Evolutionary conservation across 495 filamentous ascomycete species (phyloP), one percentile per base, ranked within the genome.

Genomic region (Penicillium cinerascens): DNA sequence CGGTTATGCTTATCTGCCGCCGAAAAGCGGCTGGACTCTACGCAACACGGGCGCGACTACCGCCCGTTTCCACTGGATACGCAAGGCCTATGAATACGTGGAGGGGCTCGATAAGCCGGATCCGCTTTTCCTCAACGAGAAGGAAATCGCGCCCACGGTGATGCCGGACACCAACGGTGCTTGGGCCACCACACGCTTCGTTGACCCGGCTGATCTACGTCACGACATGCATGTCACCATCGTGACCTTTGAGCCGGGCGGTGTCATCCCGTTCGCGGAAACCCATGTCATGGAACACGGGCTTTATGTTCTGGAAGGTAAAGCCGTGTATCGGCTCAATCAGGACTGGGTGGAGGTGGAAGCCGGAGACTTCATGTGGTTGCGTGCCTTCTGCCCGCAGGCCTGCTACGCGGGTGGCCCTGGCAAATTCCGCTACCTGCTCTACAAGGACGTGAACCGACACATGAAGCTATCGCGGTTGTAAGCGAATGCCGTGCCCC

Each of bases 321-420:
- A 66, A 44, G 63, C 63, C 20, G 63, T 66, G 7, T 66, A 66
- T 42, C 57, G 63, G 3, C 60, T 66, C 0, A 66, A 66, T 16
- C 63, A 66, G 54, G 63, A 66, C 45, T 66, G 63, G 60, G 63
- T 66, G 11, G 63, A 66, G 52, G 60, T 66, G 23, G 63, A 66
- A 40, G 63, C 63, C 0, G 63, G 63, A 44, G 63, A 66, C 42
- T 66, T 66, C 51, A 66, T 66, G 63, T 66, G 63, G 63, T 36
- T 66, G 57, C 63, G 63, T 1, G 63, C 63, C 33, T 66, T 66
- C 52, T 66, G 63, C 35, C 63, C 63, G 10, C 63, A 66, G 52
- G 63, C 63, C 35, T 66, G 63, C 41, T 66, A 66, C 25, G 63
- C 63, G 1, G 63, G 63, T 64, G 63, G 63, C 23, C 63, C 63